phyloP scores from a whole-genome alignment of 768 basidiomycete species.

The Podaxis rugospora region DNA sequence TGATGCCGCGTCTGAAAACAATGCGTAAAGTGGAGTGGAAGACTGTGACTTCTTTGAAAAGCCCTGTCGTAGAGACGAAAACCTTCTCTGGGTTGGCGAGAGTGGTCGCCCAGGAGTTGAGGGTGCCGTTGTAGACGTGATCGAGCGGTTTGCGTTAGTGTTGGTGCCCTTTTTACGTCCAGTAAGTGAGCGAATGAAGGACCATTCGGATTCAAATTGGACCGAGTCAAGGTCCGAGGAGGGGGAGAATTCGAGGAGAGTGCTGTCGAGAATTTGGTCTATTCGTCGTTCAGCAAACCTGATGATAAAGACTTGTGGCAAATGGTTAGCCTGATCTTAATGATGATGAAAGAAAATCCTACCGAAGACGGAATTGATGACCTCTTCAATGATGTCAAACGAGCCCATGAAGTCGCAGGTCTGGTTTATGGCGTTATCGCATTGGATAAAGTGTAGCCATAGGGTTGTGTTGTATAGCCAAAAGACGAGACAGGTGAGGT shows the following conservation, averaged over 20 bases:
- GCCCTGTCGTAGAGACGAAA: constrained; percentile 67
- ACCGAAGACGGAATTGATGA: constrained; percentile 95
- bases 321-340: constrained; percentile 3
- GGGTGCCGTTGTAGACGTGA: constrained; percentile 41
- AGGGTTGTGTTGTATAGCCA: constrained; percentile 93
- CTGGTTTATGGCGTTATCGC: constrained; percentile 72
- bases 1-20: constrained; percentile 43
- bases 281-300: constrained; percentile 87
- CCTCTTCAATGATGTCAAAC: constrained; percentile 84
- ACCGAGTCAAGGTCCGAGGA: constrained; percentile 74
- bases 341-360: constrained; percentile 13
- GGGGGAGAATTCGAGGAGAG: constrained; percentile 79
- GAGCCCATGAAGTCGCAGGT: constrained; percentile 83
- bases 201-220: constrained; percentile 97
- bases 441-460: constrained; percentile 88
- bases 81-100: constrained; percentile 49
- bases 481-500: constrained; percentile 82
- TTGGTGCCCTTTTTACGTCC: constrained; percentile 50
- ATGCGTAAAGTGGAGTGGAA: constrained; percentile 40
- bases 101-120: constrained; percentile 47
- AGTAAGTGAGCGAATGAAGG: constrained; percentile 72
- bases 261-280: constrained; percentile 78
- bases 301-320: constrained; percentile 80
- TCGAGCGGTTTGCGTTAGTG: constrained; percentile 14
- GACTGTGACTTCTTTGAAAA: constrained; percentile 45